Evolutionary conservation across 345 rosid species (phyloP).

Genomic region (Corchorus capsularis): DNA sequence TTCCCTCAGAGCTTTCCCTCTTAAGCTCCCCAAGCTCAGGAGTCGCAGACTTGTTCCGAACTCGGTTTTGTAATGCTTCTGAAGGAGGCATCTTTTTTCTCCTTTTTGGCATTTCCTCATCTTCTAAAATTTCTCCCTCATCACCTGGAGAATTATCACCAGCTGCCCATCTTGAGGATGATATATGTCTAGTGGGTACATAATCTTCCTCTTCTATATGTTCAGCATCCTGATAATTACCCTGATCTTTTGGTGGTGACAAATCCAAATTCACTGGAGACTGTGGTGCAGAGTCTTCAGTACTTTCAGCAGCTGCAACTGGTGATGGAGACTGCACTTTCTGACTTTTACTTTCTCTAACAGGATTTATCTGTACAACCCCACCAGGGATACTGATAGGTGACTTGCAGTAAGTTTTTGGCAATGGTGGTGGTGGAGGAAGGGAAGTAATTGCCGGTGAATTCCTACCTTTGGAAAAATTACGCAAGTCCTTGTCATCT

Average conservation of each 20-base stretch:
- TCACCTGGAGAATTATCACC: constrained; percentile 84
- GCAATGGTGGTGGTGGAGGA: constrained; percentile 65
- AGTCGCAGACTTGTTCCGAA: constrained; percentile 48
- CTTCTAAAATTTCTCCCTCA: constrained; percentile 84
- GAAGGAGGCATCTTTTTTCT: constrained; percentile 53
- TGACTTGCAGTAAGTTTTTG: constrained; percentile 47
- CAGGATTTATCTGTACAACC: constrained; percentile 41
- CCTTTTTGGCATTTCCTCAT: constrained; percentile 58
- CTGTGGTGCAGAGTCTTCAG: constrained; percentile 30
- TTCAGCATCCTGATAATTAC: constrained; percentile 42
- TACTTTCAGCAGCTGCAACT: constrained; percentile 31
- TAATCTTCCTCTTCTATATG: constrained; percentile 72
- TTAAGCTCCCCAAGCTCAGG: constrained; percentile 63
- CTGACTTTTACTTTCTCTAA: constrained; percentile 32
- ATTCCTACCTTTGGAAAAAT: constrained; percentile 40
- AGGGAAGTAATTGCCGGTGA: constrained; percentile 36
- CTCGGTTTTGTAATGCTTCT: constrained; percentile 44
- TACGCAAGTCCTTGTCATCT: constrained; percentile 56
- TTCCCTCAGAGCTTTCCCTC: constrained; percentile 58
- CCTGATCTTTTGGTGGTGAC: constrained; percentile 45
- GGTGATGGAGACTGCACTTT: constrained; percentile 35
- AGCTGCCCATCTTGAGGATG: constrained; percentile 96
- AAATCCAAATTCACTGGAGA: constrained; percentile 41
- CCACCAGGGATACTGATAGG: constrained; percentile 44
- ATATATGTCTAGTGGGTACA: constrained; percentile 76